Conservation (phyloP, 2,329 filamentous ascomycete species). For the Diaporthe nobilis region DNA sequence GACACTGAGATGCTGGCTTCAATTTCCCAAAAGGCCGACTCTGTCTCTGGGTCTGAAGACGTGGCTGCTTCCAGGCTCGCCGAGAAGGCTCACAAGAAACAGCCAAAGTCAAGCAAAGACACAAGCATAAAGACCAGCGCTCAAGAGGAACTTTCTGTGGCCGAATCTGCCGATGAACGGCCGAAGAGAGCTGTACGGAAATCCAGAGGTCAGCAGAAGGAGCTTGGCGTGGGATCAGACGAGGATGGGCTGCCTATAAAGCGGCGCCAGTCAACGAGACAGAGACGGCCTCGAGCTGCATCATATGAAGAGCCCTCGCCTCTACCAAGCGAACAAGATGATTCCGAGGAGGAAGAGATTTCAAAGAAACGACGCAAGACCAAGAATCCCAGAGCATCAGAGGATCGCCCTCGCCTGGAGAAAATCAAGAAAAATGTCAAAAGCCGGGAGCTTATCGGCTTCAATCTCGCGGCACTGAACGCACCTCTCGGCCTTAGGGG, state of each 20-base stretch:
- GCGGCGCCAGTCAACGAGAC: slow-evolving; percentile 20
- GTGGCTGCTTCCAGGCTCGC: background rate
- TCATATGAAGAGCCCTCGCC: slow-evolving; percentile 2
- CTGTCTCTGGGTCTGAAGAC: background rate
- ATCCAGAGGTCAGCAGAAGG: background rate
- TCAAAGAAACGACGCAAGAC: slow-evolving; percentile 26
- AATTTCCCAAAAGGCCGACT: background rate
- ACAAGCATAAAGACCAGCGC: background rate
- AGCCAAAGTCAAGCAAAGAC: slow-evolving; percentile 1
- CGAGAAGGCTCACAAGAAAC: slow-evolving; percentile 11
- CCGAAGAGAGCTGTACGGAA: slow-evolving; percentile 13
- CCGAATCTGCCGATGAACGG: background rate
- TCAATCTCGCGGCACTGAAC: slow-evolving; percentile 42
- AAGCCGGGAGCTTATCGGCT: slow-evolving; percentile 64
- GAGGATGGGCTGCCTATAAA: slow-evolving; percentile 17
- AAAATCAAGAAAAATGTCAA: slow-evolving; percentile 60
- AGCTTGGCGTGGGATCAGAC: background rate
- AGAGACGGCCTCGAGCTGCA: background rate
- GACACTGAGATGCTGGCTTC: background rate
- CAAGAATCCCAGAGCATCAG: background rate
- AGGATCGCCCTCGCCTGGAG: slow-evolving; percentile 52
- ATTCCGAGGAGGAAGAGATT: slow-evolving; percentile 37
- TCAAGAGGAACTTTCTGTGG: background rate
- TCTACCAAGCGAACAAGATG: slow-evolving; percentile 40
- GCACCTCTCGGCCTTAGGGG: slow-evolving; percentile 37